Evolutionary conservation across 2,329 filamentous ascomycete species (phyloP).

Genomic region (Alternaria viburni): DNA sequence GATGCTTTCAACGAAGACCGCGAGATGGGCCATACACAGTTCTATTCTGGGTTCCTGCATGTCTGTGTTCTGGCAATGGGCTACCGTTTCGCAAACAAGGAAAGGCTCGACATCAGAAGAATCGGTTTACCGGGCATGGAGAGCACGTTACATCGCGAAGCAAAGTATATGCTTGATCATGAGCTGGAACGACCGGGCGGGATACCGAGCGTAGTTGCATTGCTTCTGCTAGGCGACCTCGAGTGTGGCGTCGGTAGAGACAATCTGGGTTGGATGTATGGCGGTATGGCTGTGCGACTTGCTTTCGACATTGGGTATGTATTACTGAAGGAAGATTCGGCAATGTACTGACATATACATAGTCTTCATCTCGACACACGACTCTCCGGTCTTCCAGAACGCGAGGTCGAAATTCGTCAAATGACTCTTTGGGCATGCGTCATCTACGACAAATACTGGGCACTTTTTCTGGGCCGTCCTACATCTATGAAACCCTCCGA

Average conservation of each 20-base stretch:
- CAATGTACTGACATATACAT: conserved; percentile 13
- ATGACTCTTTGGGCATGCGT: conserved; percentile 61
- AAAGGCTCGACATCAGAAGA: conserved; percentile 56
- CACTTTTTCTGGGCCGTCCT: conserved; percentile 61
- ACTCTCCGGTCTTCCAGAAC: conserved; percentile 52
- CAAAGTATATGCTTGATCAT: conserved; percentile 61
- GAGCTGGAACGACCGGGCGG: conserved; percentile 61
- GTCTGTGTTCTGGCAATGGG: conserved; percentile 61
- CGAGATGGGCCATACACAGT: conserved; percentile 54
- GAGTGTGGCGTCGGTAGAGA: conserved; percentile 62
- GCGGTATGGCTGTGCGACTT: conserved; percentile 48
- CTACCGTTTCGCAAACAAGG: conserved; percentile 59
- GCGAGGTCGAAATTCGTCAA: conserved; percentile 57
- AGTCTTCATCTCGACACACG: conserved; percentile 58
- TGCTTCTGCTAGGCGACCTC: conserved; percentile 60
- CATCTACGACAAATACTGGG: conserved; percentile 62
- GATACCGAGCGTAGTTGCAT: conserved; percentile 60
- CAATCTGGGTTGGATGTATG: conserved; percentile 63
- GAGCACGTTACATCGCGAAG: conserved; percentile 61
- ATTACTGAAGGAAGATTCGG: neutral
- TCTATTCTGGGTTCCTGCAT: conserved; percentile 61
- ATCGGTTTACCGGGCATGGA: conserved; percentile 57
- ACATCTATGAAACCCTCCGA: conserved; percentile 62
- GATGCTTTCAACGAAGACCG: conserved; percentile 58
- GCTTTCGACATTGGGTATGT: conserved; percentile 36